Evolutionary conservation across 176 grass and related monocot genomes (phyloP).

Genomic region (Poa pratensis): DNA sequence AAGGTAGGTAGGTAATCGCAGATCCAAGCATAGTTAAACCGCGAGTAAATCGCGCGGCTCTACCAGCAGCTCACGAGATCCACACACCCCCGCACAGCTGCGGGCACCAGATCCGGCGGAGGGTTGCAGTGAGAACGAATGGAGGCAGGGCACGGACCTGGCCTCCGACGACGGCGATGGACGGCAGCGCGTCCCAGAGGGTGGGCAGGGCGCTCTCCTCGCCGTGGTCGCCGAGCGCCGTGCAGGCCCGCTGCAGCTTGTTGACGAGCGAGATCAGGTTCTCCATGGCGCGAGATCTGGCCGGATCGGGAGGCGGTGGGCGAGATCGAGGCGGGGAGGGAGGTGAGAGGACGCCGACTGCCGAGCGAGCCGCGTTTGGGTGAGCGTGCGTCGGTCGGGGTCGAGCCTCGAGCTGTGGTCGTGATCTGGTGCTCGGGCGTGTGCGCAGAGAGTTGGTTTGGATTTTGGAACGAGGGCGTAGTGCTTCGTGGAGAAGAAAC

Average conservation of each 20-base stretch:
- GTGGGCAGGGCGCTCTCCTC: conserved; percentile 89
- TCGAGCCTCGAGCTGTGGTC: conserved; percentile 6
- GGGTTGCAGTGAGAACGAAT: background rate
- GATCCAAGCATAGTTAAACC: conserved; percentile 39
- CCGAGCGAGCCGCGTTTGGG: conserved; percentile 40
- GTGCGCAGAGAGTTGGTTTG: conserved; percentile 39
- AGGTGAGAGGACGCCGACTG: conserved; percentile 46
- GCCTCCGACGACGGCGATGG: conserved; percentile 91
- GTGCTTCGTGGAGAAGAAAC: conserved; percentile 31
- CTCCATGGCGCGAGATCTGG: conserved; percentile 70
- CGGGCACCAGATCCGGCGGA: conserved; percentile 43
- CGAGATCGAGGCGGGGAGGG: conserved; percentile 38
- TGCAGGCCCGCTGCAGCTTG: conserved; percentile 93
- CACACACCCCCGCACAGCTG: background rate
- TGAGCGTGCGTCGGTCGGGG: conserved; percentile 38
- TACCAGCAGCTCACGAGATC: conserved; percentile 44
- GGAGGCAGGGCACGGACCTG: conserved; percentile 48
- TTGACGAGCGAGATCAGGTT: conserved; percentile 87
- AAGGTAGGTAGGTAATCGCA: background rate
- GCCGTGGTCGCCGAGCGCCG: conserved; percentile 88
- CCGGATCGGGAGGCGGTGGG: conserved; percentile 35
- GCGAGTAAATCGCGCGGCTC: background rate
- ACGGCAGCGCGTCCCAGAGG: conserved; percentile 89
- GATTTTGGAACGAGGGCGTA: conserved; percentile 31
- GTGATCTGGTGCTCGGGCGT: background rate